These are phyloP conservation scores for Acanthamoeba castellanii DNA, from an alignment of 208 protist genomes.

Conservation along the genomic window DNA sequence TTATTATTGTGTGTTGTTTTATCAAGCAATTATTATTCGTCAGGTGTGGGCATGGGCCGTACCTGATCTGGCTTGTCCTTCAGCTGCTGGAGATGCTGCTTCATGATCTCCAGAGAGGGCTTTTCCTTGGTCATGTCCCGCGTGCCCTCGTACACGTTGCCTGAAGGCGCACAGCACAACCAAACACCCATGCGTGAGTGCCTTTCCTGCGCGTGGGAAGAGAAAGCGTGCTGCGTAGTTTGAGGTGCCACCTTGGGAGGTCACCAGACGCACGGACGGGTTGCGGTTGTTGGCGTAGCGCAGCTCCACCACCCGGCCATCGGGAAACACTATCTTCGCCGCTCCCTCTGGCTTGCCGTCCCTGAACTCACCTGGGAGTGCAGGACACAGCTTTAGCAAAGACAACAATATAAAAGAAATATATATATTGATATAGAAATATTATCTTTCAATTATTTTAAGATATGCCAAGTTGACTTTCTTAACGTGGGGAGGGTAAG, in stretches of 20 bases:
- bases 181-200: neutral
- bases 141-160: neutral
- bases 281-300: neutral
- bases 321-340: neutral
- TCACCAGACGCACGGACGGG: neutral
- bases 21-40: neutral
- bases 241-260: neutral
- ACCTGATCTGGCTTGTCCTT: neutral
- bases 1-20: too few species aligned
- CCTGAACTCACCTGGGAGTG: neutral
- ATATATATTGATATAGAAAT: neutral
- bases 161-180: neutral
- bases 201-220: neutral
- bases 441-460: neutral
- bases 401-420: neutral
- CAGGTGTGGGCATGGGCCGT: neutral
- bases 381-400: too few species aligned
- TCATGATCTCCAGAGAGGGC: neutral
- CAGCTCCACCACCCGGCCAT: constrained; percentile 16
- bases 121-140: constrained; percentile 30
- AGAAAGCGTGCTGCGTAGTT: neutral
- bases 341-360: neutral
- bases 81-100: neutral
- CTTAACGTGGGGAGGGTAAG: too few species aligned
- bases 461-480: too few species aligned